phyloP scores from a whole-genome alignment of 768 basidiomycete genomes.

The Phylloporus rhodoxanthus region DNA sequence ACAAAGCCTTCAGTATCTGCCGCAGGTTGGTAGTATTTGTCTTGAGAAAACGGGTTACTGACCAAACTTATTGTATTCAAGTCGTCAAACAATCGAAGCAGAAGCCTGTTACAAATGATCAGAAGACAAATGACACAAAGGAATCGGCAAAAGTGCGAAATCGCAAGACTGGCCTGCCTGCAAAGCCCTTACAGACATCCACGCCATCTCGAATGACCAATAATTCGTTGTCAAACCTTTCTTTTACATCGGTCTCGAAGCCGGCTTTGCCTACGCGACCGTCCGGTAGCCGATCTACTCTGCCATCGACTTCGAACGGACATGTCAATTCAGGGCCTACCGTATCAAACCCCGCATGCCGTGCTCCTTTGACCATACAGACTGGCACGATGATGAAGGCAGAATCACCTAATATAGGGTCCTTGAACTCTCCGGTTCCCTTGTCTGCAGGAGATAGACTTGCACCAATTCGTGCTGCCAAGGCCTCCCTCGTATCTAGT shows the following conservation, averaged over 20 bases:
- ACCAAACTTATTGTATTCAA: slow-evolving; percentile 7
- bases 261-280: not conserved
- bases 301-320: not conserved
- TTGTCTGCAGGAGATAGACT: slow-evolving; percentile 21
- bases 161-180: not conserved
- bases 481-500: slow-evolving; percentile 19
- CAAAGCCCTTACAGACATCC: slow-evolving; percentile 3
- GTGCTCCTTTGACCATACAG: slow-evolving; percentile 7
- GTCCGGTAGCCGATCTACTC: not conserved
- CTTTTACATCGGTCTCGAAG: not conserved
- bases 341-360: not conserved
- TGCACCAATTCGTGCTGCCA: slow-evolving; percentile 31
- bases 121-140: slow-evolving; percentile 7
- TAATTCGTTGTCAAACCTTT: slow-evolving; percentile 16
- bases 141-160: not conserved
- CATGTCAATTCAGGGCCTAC: not conserved
- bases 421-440: slow-evolving; percentile 7
- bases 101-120: not conserved
- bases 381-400: slow-evolving; percentile 10
- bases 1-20: slow-evolving; percentile 1
- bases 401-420: slow-evolving; percentile 14
- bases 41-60: not conserved
- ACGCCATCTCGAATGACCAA: slow-evolving; percentile 15
- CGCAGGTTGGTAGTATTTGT: slow-evolving; percentile 13
- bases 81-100: slow-evolving; percentile 11